phyloP scores from a whole-genome alignment of 2,329 filamentous ascomycete genomes.

The Stemphylium vesicarium region DNA sequence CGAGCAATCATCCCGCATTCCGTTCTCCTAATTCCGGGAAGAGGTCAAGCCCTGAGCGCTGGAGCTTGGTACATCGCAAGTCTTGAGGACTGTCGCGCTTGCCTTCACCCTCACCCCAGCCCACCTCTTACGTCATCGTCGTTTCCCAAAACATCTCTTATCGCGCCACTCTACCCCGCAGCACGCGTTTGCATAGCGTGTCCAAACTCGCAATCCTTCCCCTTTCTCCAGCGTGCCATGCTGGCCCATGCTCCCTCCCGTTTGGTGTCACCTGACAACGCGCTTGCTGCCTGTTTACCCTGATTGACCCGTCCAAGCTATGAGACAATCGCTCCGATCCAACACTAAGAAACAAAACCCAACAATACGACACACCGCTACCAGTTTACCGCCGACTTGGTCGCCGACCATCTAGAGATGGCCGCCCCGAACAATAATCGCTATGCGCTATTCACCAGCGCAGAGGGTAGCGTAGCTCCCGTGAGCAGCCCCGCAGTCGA shows the following conservation, averaged over 20 bases:
- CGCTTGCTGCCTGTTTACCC: conserved; percentile 11
- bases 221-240: not conserved
- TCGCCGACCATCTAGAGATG: conserved; percentile 17
- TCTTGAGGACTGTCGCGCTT: not conserved
- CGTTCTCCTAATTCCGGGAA: too few relatives aligned
- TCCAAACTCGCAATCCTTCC: not conserved
- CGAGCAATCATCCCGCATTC: too few relatives aligned
- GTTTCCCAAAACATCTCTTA: not conserved
- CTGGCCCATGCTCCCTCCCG: conserved; percentile 1
- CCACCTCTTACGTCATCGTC: not conserved
- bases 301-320: not conserved
- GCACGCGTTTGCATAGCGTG: not conserved
- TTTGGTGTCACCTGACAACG: conserved; percentile 9
- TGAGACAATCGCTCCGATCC: not conserved
- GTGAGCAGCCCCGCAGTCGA: conserved; percentile 4
- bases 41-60: not conserved
- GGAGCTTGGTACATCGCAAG: not conserved
- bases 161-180: not conserved
- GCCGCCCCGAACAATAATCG: conserved; percentile 26
- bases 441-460: conserved; percentile 31
- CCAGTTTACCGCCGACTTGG: not conserved
- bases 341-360: not conserved
- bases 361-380: not conserved
- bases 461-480: conserved; percentile 14
- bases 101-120: not conserved